phyloP scores from a whole-genome alignment of 1,284 basidiomycete genomes.

The Anthracocystis panici-leucophaei region DNA sequence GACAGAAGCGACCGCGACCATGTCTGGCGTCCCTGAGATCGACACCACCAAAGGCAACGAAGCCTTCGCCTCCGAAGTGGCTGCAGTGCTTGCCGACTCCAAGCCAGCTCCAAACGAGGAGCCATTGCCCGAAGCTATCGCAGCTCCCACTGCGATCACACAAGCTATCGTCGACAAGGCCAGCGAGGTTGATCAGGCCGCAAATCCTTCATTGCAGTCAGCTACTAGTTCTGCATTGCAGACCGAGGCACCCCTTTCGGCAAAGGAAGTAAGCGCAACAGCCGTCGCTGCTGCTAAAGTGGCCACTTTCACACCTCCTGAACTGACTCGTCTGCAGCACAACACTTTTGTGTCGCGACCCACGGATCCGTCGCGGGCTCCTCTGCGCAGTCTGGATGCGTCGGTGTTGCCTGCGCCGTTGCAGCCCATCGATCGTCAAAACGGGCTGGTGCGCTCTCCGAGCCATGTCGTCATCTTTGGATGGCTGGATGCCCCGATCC shows the following conservation, averaged over 20 bases:
- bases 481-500: slow-evolving; percentile 66
- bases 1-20: background rate
- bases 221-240: background rate
- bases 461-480: slow-evolving; percentile 58
- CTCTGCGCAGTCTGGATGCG: slow-evolving; percentile 18
- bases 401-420: slow-evolving; percentile 29
- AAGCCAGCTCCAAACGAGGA: slow-evolving; percentile 10
- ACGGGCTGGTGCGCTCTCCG: slow-evolving; percentile 8
- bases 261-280: slow-evolving; percentile 2
- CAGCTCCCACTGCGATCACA: slow-evolving; percentile 17
- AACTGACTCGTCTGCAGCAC: slow-evolving; percentile 32
- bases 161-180: slow-evolving; percentile 12
- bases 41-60: background rate
- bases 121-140: slow-evolving; percentile 5
- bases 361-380: slow-evolving; percentile 18
- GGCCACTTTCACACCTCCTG: slow-evolving; percentile 25
- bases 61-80: slow-evolving; percentile 21
- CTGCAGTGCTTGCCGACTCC: slow-evolving; percentile 12
- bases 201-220: background rate
- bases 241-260: background rate
- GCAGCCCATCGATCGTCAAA: slow-evolving; percentile 19
- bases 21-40: background rate
- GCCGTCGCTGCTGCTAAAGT: slow-evolving; percentile 19
- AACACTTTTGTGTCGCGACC: slow-evolving; percentile 42
- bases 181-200: background rate